Evolutionary conservation across 225 moss, liverwort and hornwort species (phyloP).

Genomic region (Pseudoscleropodium purum): DNA sequence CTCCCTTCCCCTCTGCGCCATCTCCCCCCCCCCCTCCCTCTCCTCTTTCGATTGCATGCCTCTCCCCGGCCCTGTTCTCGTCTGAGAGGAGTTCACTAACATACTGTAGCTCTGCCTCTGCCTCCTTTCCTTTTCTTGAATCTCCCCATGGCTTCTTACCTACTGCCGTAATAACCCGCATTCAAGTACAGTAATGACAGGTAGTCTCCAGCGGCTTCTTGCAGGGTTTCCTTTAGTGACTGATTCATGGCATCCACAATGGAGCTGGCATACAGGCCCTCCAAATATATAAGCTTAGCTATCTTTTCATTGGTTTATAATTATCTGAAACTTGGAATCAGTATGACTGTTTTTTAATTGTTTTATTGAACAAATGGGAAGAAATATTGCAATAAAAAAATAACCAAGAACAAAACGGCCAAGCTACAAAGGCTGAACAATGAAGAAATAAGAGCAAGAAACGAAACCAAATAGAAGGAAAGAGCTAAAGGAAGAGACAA

Average conservation of each 20-base stretch:
- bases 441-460: no score
- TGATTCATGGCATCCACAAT: background rate
- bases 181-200: background rate
- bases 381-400: no score
- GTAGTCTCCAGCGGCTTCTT: background rate
- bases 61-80: background rate
- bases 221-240: background rate
- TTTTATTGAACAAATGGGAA: no score
- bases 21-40: background rate
- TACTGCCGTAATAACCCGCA: background rate
- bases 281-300: background rate
- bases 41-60: background rate
- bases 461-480: no score
- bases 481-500: no score
- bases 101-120: background rate
- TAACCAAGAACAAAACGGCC: no score
- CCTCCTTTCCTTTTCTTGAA: background rate
- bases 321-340: background rate
- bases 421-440: no score
- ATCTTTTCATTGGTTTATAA: background rate
- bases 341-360: no score
- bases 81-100: background rate
- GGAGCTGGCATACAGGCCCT: background rate
- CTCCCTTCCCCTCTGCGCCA: no score
- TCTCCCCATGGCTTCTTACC: background rate